Base-by-base conservation (phyloP, 2,329 filamentous ascomycete species). In the Chaetomiaceae sp. region DNA sequence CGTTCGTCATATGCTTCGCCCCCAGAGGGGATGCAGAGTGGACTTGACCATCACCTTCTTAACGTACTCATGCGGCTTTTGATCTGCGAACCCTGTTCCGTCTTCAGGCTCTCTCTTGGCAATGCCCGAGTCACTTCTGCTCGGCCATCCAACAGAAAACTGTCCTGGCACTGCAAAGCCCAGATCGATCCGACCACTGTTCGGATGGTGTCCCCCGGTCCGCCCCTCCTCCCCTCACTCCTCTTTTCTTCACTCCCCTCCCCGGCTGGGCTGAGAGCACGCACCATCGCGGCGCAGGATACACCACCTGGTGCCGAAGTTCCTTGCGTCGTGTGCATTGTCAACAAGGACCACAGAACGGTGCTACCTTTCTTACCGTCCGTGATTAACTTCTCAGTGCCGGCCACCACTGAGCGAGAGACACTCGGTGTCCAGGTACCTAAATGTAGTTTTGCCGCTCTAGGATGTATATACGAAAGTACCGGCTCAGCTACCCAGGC, bases 201-300 rank as follows among this genome's bases (percentile, higher is more conserved):
- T 34, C 31, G 39, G 35, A 8, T 38, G 40, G 5, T 35, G 23
- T 25, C 39, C 20, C 19, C 42, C 42, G 27, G 30, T 35, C 30
- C 20, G n/a, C n/a, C n/a, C n/a, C n/a, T n/a, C n/a, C n/a, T n/a
- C n/a, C n/a, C n/a, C n/a, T n/a, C n/a, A n/a, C n/a, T n/a, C n/a
- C n/a, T n/a, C n/a, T n/a, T n/a, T n/a, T n/a, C n/a, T n/a, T n/a
- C n/a, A n/a, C n/a, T n/a, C n/a, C n/a, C n/a, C n/a, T 21, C 8
- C 23, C 14, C 27, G 39, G 49, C 44, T 17, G 44, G 49, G 50
- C 54, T 51, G 48, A 54, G 45, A 30, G 20, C 23, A 44, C 38
- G 30, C 37, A 43, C 14, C 37, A 25, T 40, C 34, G 42, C n/a
- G 42, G 48, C 48, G 42, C 21, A 41, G 27, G 35, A 12, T 14